Base-by-base conservation (phyloP, 352 stramenopile genomes). In the Pythium chondricola region DNA sequence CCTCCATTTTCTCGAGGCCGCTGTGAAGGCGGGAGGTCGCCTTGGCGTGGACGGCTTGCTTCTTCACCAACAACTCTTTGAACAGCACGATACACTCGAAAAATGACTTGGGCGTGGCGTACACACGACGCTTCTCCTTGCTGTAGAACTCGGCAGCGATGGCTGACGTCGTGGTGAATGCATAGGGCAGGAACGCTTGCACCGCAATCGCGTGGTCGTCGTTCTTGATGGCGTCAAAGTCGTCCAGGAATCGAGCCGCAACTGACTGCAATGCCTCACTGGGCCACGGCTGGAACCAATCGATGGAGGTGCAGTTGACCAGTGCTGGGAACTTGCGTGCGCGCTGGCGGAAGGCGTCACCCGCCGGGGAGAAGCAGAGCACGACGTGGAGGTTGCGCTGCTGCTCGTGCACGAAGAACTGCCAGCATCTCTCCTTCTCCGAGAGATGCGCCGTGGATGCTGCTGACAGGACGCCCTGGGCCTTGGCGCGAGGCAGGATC, bases 271-370 rank as follows among this genome's bases (percentile, higher is more conserved):
- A 67, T 17, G 93, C 93, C 31, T 97, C 87, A 38, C 85, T 69
- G 2, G 94, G 94, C 87, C 85, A 96, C 41, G 93, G 84, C 43
- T 95, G 87, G 52, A 96, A 96, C 90, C 89, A 96, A 56, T 97
- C 87, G 40, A 98, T 98, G 2, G 85, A 65, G 17, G 91, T 96
- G 49, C 88, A 97, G 57, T 96, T 98, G 4, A 98, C 85, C 6
- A 98, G 64, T 2, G 92, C 92, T 11, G 94, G 94, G 52, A 98
- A 98, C 50, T 96, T 96, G 25, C 84, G 70, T 16, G 92, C 85
- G 24, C 95, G 82, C 32, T 73, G 71, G 2, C 91, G 66, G 45
- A 98, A 97, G 22, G 86, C 83, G 2, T 81, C 58, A 9, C 83
- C 91, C n/a, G 95, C 91, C 0, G 95, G 95, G 10, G 79, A 96